Conservation (phyloP, 1,139 yeast genomes). For the Hansenula lynferdii region DNA sequence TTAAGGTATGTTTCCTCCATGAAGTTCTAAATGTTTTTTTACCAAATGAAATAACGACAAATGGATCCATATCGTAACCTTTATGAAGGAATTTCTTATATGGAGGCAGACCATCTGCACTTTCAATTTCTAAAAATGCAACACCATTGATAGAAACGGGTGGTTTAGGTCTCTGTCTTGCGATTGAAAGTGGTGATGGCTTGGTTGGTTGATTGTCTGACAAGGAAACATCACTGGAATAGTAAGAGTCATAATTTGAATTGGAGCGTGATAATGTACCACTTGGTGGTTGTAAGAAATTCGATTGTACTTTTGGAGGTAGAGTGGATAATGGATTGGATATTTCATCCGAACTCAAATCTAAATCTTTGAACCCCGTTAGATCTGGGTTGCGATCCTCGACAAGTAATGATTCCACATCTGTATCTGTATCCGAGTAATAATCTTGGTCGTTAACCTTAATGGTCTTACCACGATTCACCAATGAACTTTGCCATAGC, state of each 20-base stretch:
- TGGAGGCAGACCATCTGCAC: conserved; percentile 71
- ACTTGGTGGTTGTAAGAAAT: background rate
- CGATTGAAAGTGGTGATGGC: background rate
- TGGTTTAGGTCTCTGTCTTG: background rate
- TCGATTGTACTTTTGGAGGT: background rate
- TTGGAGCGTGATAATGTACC: background rate
- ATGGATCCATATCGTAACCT: conserved; percentile 95
- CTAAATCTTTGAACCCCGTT: background rate
- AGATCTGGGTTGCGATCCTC: conserved; percentile 8
- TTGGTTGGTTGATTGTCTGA: conserved; percentile 2
- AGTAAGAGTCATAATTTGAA: conserved; percentile 7
- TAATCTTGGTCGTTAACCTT: conserved; percentile 26
- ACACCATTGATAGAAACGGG: conserved; percentile 54
- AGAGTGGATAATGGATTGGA: background rate
- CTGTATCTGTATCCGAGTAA: conserved; percentile 29
- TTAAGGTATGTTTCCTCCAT: conserved; percentile 76
- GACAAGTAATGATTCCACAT: conserved; percentile 16
- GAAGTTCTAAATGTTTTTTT: conserved; percentile 84
- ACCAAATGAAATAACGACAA: conserved; percentile 88
- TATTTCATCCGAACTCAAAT: background rate
- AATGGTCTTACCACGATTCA: conserved; percentile 8
- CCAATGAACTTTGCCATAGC: conserved; percentile 15
- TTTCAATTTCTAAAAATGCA: conserved; percentile 66
- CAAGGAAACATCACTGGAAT: conserved; percentile 9
- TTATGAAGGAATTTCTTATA: conserved; percentile 56